Base-by-base conservation (phyloP, 164 flowering plant species). In the grape (Vitis vinifera) region DNA sequence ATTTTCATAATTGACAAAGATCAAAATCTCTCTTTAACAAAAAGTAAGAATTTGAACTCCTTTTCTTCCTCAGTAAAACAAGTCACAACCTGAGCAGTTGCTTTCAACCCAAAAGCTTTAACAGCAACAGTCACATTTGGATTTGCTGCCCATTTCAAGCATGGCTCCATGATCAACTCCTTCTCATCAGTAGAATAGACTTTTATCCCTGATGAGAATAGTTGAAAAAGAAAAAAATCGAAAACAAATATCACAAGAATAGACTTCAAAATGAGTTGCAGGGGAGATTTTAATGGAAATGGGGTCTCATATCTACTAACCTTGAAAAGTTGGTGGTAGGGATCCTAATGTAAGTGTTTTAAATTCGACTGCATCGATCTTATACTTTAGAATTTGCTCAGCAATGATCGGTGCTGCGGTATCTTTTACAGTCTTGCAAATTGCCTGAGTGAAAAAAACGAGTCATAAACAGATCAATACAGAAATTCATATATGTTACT, bases 151-250 rank as follows among this genome's bases (percentile, higher is more conserved):
- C 97, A 96, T 77, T 92, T 96, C 16, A 96, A 16, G 62, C 71
- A 78, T 29, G 96, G 97, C 76, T 96, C 97, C 98, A 96, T 88
- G 23, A 96, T 96, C 88, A 93, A 71, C 86, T 93, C 99, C 74
- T 93, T 96, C 78, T 96, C 98, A 67, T 87, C 97, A 37, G 98
- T 96, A 11, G 72, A 63, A 71, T 93, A 93, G 57, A 96, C 97
- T 78, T 96, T 96, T 96, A 96, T 93, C 19, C 99, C 99, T 95
- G 76, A 37, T 12, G 73, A 65, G 31, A 59, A 69, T 59, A 37
- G 7, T 3, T 7, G 8, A 49, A n/a, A 58, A 19, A 19, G 1
- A 1, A 61, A 65, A 59, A 12, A 44, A 7, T 9, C 44, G 0
- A 6, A 37, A 37, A 37, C 4, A 23, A 27, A 31, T 19, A 3